phyloP scores from a whole-genome alignment of 345 rosid genomes.

The Euphorbia pulcherrima region DNA sequence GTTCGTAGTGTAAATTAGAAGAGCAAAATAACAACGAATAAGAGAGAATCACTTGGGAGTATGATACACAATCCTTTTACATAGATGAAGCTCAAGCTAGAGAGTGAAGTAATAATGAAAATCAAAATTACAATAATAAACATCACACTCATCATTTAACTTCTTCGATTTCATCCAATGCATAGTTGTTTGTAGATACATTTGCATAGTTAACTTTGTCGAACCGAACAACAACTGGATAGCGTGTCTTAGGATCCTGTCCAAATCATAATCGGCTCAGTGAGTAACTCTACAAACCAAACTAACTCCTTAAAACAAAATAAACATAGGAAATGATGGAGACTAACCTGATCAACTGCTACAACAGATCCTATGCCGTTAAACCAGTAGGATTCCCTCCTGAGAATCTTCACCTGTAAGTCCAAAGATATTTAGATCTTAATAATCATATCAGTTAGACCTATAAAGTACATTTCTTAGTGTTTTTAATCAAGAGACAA shows the following conservation, averaged over 20 bases:
- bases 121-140: slow-evolving; percentile 22
- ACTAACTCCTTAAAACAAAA: background rate
- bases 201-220: slow-evolving; percentile 81
- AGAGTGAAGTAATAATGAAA: slow-evolving; percentile 8
- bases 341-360: slow-evolving; percentile 73
- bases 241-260: slow-evolving; percentile 77
- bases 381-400: slow-evolving; percentile 92
- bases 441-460: background rate
- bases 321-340: background rate
- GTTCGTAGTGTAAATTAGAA: background rate
- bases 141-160: slow-evolving; percentile 38
- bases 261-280: background rate
- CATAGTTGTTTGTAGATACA: slow-evolving; percentile 91
- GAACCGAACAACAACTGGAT: slow-evolving; percentile 94
- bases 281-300: background rate
- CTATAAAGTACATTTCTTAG: background rate
- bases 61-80: slow-evolving; percentile 27
- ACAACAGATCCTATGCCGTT: slow-evolving; percentile 76
- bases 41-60: slow-evolving; percentile 16
- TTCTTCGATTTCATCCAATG: slow-evolving; percentile 83
- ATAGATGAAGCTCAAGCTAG: slow-evolving; percentile 29
- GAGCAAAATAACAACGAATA: background rate
- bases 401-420: slow-evolving; percentile 76
- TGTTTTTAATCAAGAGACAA: no score
- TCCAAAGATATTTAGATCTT: background rate